phyloP scores from a whole-genome alignment of 495 filamentous ascomycete species.

The Trichoderma parareesei region DNA sequence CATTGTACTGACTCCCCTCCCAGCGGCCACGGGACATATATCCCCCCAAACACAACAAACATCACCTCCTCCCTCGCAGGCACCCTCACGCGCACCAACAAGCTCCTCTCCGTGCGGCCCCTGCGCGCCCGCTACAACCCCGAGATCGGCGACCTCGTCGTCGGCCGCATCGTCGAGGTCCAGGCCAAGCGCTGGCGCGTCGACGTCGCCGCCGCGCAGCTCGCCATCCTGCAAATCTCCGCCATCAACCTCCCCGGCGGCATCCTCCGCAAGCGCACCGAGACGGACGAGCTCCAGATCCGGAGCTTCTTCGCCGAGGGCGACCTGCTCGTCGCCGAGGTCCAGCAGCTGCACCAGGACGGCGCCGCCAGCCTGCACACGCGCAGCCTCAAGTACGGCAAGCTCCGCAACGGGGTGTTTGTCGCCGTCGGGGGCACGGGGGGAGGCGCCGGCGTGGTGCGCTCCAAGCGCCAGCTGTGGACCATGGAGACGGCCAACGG shows the following conservation, averaged over 20 bases:
- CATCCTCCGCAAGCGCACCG: conserved; percentile 81
- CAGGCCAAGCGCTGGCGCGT: conserved; percentile 88
- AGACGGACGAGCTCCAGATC: conserved; percentile 92
- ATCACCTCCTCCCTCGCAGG: conserved; percentile 86
- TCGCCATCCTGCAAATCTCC: conserved; percentile 72
- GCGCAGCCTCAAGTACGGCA: conserved; percentile 83
- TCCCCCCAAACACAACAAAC: conserved; percentile 46
- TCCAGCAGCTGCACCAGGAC: conserved; percentile 75
- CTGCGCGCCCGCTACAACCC: conserved; percentile 90
- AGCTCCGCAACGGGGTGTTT: conserved; percentile 87
- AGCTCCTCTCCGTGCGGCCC: conserved; percentile 81
- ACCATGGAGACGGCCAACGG: conserved; percentile 58
- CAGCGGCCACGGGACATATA: conserved; percentile 78
- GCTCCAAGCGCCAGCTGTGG: conserved; percentile 78
- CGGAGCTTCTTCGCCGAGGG: conserved; percentile 87
- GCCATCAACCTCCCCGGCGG: conserved; percentile 94
- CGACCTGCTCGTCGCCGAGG: conserved; percentile 82
- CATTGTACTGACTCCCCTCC: background rate
- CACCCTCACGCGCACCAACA: conserved; percentile 84
- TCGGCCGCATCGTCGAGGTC: conserved; percentile 88
- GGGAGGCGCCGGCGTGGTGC: conserved; percentile 72
- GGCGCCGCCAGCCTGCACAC: conserved; percentile 84
- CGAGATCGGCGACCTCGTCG: conserved; percentile 90
- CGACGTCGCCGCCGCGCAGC: conserved; percentile 75
- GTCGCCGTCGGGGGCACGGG: conserved; percentile 71